Evolutionary conservation across 768 basidiomycete genomes (phyloP).

Genomic region (Kwoniella europaea): DNA sequence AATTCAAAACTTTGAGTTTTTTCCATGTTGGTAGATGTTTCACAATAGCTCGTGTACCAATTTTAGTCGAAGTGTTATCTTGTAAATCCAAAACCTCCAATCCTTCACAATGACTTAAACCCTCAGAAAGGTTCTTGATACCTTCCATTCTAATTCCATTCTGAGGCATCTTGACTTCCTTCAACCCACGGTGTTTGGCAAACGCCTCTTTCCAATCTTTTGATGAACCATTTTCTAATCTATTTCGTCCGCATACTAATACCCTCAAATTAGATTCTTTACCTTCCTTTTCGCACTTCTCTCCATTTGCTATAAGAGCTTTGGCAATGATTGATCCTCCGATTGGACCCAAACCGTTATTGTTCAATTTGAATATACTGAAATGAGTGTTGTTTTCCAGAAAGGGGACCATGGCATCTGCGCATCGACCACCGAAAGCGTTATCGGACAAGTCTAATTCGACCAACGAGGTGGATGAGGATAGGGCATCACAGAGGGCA

Average conservation of each 20-base stretch:
- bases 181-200: slow-evolving; percentile 76
- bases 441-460: slow-evolving; percentile 94
- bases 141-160: slow-evolving; percentile 96
- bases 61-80: slow-evolving; percentile 66
- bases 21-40: slow-evolving; percentile 73
- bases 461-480: slow-evolving; percentile 75
- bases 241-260: slow-evolving; percentile 91
- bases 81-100: slow-evolving; percentile 85
- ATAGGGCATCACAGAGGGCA: slow-evolving; percentile 85
- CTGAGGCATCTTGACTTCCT: slow-evolving; percentile 92
- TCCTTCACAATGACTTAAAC: slow-evolving; percentile 69
- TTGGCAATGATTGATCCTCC: slow-evolving; percentile 84
- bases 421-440: slow-evolving; percentile 92
- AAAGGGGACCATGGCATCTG: slow-evolving; percentile 90
- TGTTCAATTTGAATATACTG: slow-evolving; percentile 86
- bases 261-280: slow-evolving; percentile 72
- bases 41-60: slow-evolving; percentile 65
- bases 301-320: slow-evolving; percentile 78
- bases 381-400: slow-evolving; percentile 80
- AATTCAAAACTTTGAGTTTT: slow-evolving; percentile 74
- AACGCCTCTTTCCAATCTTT: slow-evolving; percentile 84
- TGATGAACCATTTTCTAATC: slow-evolving; percentile 90
- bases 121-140: slow-evolving; percentile 75
- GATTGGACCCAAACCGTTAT: slow-evolving; percentile 92
- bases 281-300: slow-evolving; percentile 69